These are phyloP conservation scores for Fallopia convolvulus DNA, from an alignment of 148 eudicot species.

Conservation along the genomic window DNA sequence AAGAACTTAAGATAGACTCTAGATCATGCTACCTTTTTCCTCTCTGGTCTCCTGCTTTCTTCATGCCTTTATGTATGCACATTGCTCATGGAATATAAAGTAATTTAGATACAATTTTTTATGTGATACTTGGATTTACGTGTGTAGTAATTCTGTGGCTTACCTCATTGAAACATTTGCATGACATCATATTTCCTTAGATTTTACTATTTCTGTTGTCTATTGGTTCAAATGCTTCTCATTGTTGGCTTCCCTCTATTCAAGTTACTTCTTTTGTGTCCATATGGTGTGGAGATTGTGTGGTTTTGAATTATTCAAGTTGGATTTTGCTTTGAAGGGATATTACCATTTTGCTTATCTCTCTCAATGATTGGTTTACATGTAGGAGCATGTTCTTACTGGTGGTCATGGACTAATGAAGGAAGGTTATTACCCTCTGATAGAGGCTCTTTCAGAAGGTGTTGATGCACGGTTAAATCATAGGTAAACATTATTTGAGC, in stretches of 20 bases:
- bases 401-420: constrained; percentile 99
- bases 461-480: constrained; percentile 79
- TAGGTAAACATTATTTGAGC: constrained; percentile 33
- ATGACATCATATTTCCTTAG: background rate
- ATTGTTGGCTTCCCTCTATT: background rate
- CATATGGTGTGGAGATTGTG: background rate
- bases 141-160: background rate
- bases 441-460: constrained; percentile 73
- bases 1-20: background rate
- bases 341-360: background rate
- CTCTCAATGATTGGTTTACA: background rate
- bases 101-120: background rate
- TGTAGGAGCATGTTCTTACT: constrained; percentile 90
- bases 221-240: background rate
- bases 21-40: background rate
- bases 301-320: background rate
- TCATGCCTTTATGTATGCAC: background rate
- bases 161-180: background rate
- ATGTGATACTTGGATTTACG: background rate
- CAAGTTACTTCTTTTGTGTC: background rate
- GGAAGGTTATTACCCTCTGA: constrained; percentile 83
- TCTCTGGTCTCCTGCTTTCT: background rate
- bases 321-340: constrained; percentile 2
- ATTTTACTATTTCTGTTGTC: background rate
- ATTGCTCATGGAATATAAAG: background rate